phyloP scores from a whole-genome alignment of 2,329 filamentous ascomycete genomes.

The Monosporascus sp. region DNA sequence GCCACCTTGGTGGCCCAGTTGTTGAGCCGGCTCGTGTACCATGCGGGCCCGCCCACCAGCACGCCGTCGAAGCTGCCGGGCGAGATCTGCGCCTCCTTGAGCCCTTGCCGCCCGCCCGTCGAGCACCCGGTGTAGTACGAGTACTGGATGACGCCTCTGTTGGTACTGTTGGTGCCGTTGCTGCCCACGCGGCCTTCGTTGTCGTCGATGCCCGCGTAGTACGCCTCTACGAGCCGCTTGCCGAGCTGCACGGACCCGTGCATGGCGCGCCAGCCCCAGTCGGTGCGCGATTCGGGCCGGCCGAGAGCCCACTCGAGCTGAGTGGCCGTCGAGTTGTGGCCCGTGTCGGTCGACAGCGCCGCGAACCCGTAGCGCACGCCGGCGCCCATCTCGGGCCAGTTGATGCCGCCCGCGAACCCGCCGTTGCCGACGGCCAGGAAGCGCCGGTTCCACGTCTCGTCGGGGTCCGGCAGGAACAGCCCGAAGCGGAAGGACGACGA shows the following conservation, averaged over 20 bases:
- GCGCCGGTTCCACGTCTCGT: slow-evolving; percentile 28
- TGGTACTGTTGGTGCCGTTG: slow-evolving; percentile 29
- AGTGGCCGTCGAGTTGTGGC: slow-evolving; percentile 30
- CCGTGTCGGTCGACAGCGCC: slow-evolving; percentile 37
- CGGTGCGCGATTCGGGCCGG: slow-evolving; percentile 27
- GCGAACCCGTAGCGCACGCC: slow-evolving; percentile 34
- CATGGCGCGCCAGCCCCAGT: slow-evolving; percentile 25
- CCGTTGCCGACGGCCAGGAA: slow-evolving; percentile 34
- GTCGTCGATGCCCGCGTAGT: slow-evolving; percentile 28
- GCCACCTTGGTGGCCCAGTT: slow-evolving; percentile 38
- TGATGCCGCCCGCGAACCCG: slow-evolving; percentile 32
- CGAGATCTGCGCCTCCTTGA: slow-evolving; percentile 46
- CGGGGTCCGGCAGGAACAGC: slow-evolving; percentile 29
- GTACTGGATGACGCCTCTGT: slow-evolving; percentile 27
- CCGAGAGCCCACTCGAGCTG: slow-evolving; percentile 34
- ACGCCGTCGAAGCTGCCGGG: slow-evolving; percentile 54
- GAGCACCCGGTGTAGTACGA: slow-evolving; percentile 54
- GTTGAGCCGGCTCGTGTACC: slow-evolving; percentile 45
- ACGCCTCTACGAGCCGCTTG: slow-evolving; percentile 37
- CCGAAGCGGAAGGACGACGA: slow-evolving; percentile 31
- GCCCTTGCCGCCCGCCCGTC: slow-evolving; percentile 53
- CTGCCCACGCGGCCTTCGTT: too few relatives aligned
- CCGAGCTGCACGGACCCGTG: slow-evolving; percentile 31
- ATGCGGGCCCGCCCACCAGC: slow-evolving; percentile 44
- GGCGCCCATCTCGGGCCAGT: slow-evolving; percentile 29